These are phyloP conservation scores for Thraustotheca clavata DNA, from an alignment of 352 stramenopile species.

Conservation along the genomic window DNA sequence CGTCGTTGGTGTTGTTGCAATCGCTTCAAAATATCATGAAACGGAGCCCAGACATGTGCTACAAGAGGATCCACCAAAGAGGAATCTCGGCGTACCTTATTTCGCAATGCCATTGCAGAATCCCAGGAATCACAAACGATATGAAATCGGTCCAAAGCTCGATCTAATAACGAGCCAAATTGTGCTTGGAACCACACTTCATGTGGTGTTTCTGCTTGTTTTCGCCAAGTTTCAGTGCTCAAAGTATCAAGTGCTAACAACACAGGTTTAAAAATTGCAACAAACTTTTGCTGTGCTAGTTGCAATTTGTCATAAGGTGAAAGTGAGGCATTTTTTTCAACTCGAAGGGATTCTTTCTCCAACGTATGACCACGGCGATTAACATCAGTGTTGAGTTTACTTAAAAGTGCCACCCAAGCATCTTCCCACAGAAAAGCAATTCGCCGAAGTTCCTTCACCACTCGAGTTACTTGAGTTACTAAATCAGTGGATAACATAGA, in stretches of 20 bases:
- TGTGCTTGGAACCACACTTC: slow-evolving; percentile 64
- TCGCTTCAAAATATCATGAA: slow-evolving; percentile 63
- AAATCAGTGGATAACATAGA: slow-evolving; percentile 32
- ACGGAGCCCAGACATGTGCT: slow-evolving; percentile 48
- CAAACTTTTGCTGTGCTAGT: slow-evolving; percentile 55
- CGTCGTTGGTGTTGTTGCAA: slow-evolving; percentile 35
- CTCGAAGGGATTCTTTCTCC: slow-evolving; percentile 60
- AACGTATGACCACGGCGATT: slow-evolving; percentile 52
- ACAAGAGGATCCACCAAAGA: slow-evolving; percentile 18
- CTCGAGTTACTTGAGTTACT: slow-evolving; percentile 41
- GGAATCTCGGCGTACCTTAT: neutral
- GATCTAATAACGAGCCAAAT: slow-evolving; percentile 43
- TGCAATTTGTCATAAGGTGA: slow-evolving; percentile 51
- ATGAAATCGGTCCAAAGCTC: slow-evolving; percentile 17
- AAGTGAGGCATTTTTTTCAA: slow-evolving; percentile 62
- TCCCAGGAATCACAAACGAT: slow-evolving; percentile 32
- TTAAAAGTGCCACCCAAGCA: slow-evolving; percentile 55
- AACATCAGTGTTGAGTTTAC: slow-evolving; percentile 68
- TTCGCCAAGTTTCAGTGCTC: slow-evolving; percentile 55
- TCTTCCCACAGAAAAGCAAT: slow-evolving; percentile 82
- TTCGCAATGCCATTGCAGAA: slow-evolving; percentile 31
- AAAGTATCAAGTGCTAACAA: slow-evolving; percentile 51
- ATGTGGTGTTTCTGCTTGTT: slow-evolving; percentile 41
- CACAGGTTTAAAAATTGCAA: slow-evolving; percentile 80
- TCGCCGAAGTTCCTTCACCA: slow-evolving; percentile 65